Conservation (phyloP, 1,139 yeast species). For the Candida albicans region DNA sequence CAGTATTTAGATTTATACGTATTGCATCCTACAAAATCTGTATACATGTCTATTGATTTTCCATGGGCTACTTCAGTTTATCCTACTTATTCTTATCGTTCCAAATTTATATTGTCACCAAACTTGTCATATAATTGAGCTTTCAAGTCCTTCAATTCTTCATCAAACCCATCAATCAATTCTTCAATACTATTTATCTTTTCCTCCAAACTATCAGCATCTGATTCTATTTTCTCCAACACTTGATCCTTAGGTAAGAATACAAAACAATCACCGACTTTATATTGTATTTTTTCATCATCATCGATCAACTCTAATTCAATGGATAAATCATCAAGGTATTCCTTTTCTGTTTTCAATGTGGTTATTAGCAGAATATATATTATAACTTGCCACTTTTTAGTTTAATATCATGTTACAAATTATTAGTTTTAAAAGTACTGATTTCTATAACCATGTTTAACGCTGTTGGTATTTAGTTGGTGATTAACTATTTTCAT, state of each 20-base stretch:
- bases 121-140: conserved; percentile 80
- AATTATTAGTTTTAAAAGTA: too few species aligned
- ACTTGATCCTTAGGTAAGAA: conserved; percentile 66
- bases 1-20: too few species aligned
- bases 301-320: conserved; percentile 88
- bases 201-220: conserved; percentile 21
- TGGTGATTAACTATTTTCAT: too few species aligned
- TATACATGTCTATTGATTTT: too few species aligned
- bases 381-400: too few species aligned
- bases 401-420: too few species aligned
- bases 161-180: conserved; percentile 54
- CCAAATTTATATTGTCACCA: conserved; percentile 87
- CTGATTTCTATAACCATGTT: too few species aligned
- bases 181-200: conserved; percentile 55
- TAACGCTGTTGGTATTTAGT: too few species aligned
- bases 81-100: conserved; percentile 35
- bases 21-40: too few species aligned
- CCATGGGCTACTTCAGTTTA: too few species aligned
- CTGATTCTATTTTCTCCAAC: conserved; percentile 52
- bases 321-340: conserved; percentile 78
- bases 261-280: conserved; percentile 77
- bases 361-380: conserved; percentile 18
- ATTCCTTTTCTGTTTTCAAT: conserved; percentile 74
- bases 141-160: conserved; percentile 60
- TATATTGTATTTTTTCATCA: conserved; percentile 66